phyloP scores from a whole-genome alignment of 2,329 filamentous ascomycete genomes.

The Stagonosporopsis rhizophila region DNA sequence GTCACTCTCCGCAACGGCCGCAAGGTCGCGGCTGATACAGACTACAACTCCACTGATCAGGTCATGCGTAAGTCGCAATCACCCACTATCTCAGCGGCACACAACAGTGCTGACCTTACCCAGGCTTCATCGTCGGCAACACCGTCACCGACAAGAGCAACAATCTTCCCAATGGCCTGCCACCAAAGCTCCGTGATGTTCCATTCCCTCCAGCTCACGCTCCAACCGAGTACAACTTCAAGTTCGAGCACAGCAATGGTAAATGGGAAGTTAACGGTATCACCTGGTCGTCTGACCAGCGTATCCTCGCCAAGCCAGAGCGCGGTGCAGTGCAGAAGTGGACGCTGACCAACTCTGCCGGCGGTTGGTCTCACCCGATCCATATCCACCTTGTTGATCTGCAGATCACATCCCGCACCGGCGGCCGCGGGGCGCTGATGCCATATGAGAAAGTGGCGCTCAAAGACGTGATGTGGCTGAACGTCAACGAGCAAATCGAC shows the following conservation, averaged over 20 bases:
- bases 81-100: background rate
- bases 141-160: conserved; percentile 26
- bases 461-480: conserved; percentile 66
- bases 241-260: conserved; percentile 39
- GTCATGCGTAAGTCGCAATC: conserved; percentile 34
- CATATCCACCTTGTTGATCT: conserved; percentile 68
- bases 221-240: conserved; percentile 41
- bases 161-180: conserved; percentile 40
- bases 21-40: conserved; percentile 57
- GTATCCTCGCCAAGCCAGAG: conserved; percentile 45
- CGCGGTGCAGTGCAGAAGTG: conserved; percentile 49
- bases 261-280: conserved; percentile 51
- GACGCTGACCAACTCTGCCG: conserved; percentile 55
- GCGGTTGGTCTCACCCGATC: conserved; percentile 62
- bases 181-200: conserved; percentile 36
- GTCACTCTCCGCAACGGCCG: conserved; percentile 56
- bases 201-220: conserved; percentile 40
- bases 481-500: conserved; percentile 52
- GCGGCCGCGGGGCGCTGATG: conserved; percentile 52
- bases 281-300: conserved; percentile 43
- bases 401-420: conserved; percentile 59
- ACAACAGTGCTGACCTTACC: background rate
- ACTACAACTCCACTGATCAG: conserved; percentile 58
- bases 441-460: conserved; percentile 63
- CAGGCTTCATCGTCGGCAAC: conserved; percentile 55